Conservation (phyloP, 805 yeast genomes). For the Candida corydali region DNA sequence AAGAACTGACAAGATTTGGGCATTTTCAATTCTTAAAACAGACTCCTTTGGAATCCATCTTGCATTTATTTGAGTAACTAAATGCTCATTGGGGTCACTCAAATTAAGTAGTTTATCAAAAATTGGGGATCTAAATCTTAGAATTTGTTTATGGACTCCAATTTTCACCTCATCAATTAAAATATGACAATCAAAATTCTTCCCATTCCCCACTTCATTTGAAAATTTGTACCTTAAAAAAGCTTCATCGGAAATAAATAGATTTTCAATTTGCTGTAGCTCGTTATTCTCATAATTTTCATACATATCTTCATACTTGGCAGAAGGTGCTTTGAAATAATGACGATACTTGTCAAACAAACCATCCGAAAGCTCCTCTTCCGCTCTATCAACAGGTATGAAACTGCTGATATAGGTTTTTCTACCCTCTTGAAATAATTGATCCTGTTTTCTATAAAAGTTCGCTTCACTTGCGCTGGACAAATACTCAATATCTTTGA, state of each 20-base stretch:
- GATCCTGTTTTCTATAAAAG: constrained; percentile 36
- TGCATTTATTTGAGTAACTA: constrained; percentile 24
- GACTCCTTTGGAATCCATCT: constrained; percentile 13
- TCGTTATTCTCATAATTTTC: constrained; percentile 11
- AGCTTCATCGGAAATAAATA: constrained; percentile 9
- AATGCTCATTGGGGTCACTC: constrained; percentile 15
- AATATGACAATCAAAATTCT: constrained; percentile 35
- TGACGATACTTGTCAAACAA: constrained; percentile 13
- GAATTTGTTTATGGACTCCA: constrained; percentile 33
- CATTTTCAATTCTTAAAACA: constrained; percentile 17
- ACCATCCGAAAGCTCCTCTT: constrained; percentile 13
- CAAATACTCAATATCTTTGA: constrained; percentile 49
- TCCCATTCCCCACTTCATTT: constrained; percentile 11
- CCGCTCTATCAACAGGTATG: constrained; percentile 20
- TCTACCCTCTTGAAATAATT: constrained; percentile 28
- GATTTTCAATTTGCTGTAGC: constrained; percentile 3
- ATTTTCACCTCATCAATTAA: constrained; percentile 22
- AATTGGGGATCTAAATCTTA: constrained; percentile 26
- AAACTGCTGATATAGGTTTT: constrained; percentile 26
- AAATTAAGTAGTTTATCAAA: constrained; percentile 21
- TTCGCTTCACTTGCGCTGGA: constrained; percentile 43
- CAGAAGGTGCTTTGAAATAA: constrained; percentile 7
- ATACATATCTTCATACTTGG: constrained; percentile 13
- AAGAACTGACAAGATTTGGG: constrained; percentile 36
- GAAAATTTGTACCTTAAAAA: constrained; percentile 7